phyloP scores from a whole-genome alignment of 164 flowering plant species.

The Brasenia schreberi region DNA sequence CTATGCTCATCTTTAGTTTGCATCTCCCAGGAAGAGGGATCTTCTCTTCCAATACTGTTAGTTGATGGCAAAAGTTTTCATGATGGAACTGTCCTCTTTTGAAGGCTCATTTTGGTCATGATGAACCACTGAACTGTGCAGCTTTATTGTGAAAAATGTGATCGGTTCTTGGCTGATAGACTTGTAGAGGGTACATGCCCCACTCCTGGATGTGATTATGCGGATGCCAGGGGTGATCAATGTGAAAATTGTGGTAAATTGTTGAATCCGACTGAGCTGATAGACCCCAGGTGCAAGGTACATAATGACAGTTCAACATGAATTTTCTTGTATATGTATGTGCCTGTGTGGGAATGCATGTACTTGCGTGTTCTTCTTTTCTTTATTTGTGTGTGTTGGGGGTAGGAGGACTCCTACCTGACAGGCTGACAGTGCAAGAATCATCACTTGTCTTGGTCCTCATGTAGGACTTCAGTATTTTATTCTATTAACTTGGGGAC shows the following conservation, averaged over 20 bases:
- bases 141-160: slow-evolving; percentile 79
- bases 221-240: slow-evolving; percentile 90
- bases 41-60: background rate
- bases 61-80: background rate
- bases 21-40: background rate
- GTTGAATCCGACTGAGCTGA: slow-evolving; percentile 77
- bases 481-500: too few species aligned
- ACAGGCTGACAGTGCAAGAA: too few species aligned
- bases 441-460: too few species aligned
- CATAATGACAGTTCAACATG: background rate
- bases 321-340: too few species aligned
- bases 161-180: slow-evolving; percentile 75
- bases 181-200: slow-evolving; percentile 92
- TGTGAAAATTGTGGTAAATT: slow-evolving; percentile 85
- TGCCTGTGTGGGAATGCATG: too few species aligned
- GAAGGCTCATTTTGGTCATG: background rate
- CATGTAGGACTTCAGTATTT: too few species aligned
- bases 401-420: too few species aligned
- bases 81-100: background rate
- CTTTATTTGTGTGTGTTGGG: too few species aligned
- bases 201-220: slow-evolving; percentile 53
- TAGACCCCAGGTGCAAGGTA: slow-evolving; percentile 85
- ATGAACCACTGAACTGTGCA: slow-evolving; percentile 10
- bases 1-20: background rate
- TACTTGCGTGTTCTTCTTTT: too few species aligned